These are phyloP conservation scores for Cadophora luteo-olivacea DNA, from an alignment of 2,329 filamentous ascomycete genomes.

Conservation along the genomic window DNA sequence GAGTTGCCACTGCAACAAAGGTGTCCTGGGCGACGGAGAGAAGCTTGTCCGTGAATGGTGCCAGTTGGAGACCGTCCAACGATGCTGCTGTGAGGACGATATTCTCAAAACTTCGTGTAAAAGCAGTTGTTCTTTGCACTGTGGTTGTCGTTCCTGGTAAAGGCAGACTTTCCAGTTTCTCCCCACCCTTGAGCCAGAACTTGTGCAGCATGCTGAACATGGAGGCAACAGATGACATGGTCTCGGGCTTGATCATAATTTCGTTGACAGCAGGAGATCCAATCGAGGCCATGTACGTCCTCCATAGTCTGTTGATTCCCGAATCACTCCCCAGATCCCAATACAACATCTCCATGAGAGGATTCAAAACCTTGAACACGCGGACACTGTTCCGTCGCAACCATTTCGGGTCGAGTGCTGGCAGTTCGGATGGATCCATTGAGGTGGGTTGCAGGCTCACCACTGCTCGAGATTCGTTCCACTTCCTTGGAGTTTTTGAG, in stretches of 20 bases:
- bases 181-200: slow-evolving; percentile 67
- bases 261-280: slow-evolving; percentile 79
- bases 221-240: slow-evolving; percentile 77
- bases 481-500: slow-evolving; percentile 61
- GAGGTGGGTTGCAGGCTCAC: slow-evolving; percentile 53
- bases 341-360: slow-evolving; percentile 67
- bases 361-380: slow-evolving; percentile 67
- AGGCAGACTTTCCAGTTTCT: slow-evolving; percentile 40
- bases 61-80: slow-evolving; percentile 58
- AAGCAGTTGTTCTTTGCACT: slow-evolving; percentile 57
- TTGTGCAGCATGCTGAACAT: slow-evolving; percentile 72
- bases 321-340: slow-evolving; percentile 68
- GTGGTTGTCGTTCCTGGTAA: slow-evolving; percentile 14
- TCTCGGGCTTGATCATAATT: slow-evolving; percentile 85
- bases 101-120: slow-evolving; percentile 60
- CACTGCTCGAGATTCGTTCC: slow-evolving; percentile 76
- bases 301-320: slow-evolving; percentile 61
- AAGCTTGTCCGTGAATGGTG: slow-evolving; percentile 69
- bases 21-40: slow-evolving; percentile 58
- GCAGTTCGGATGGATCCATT: slow-evolving; percentile 72
- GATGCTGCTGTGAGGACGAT: slow-evolving; percentile 53
- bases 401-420: slow-evolving; percentile 86
- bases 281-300: slow-evolving; percentile 65
- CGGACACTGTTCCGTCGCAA: slow-evolving; percentile 72
- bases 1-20: slow-evolving; percentile 69